Base-by-base conservation (phyloP, 169 alveolate genomes). In the Cryptosporidium bovis region DNA sequence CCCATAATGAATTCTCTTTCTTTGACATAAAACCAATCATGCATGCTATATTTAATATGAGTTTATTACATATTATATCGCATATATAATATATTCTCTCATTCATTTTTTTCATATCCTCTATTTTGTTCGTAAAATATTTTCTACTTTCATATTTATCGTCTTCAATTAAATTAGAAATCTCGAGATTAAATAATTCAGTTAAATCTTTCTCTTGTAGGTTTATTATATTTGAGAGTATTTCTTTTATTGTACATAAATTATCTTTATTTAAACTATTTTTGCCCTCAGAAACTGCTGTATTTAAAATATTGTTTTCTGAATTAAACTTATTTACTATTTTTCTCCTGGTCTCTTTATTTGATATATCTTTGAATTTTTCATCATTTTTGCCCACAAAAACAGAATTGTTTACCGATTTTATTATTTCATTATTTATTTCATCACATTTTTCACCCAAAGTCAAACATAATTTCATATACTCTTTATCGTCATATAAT, bases 121-220 rank as follows among this genome's bases (percentile, higher is more conserved):
- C 82, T 40, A 40, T 6, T 40, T 40, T 40, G 0, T 40, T 40
- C 4, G 48, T 1, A 40, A 40, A 40, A 40, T 6, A 40, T 8
- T 40, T 8, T 6, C 4, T 40, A 40, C 10, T 40, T 8, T 40
- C 48, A 6, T 8, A 0, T 40, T 40, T 40, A 51, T 24, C 51
- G 44, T 44, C 24, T 55, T 53, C 67, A 12, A 16, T 27, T 33
- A 10, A 15, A 24, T 51, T 27, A 12, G 51, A 18, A 3, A 8
- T 50, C 40, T 33, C 33, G n/a, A 12, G n/a, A 29, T 56, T 56
- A 2, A 69, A 1, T 64, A 60, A 69, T 50, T 6, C 29, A 18
- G 34, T 69, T 29, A 69, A 34, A n/a, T 69, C 83, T n/a, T 34
- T 69, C 40, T 69, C 83, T 24, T 69, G 83, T 13, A n/a, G 44